Percentiles rank a stretch among this genome's conserved stretches.
These are phyloP conservation scores for Polytrichum formosum DNA, from an alignment of 225 moss, liverwort and hornwort genomes.

Conservation along the genomic window DNA sequence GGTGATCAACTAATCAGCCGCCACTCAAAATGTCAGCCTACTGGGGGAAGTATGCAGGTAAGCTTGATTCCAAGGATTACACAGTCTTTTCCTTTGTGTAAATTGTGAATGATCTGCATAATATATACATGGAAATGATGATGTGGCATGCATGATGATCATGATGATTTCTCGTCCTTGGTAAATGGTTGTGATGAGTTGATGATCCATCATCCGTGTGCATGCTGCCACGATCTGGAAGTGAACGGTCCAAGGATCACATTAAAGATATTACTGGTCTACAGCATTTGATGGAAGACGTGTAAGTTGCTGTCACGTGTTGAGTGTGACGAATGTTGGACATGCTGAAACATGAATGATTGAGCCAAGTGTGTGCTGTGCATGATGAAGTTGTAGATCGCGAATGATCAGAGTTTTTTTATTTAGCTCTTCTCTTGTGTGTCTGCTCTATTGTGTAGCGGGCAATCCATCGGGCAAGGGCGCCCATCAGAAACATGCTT, in stretches of 20 bases:
- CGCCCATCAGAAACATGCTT: slow-evolving; percentile 70
- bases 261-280: slow-evolving; percentile 1
- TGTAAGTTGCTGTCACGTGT: neutral
- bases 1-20: slow-evolving; percentile 2
- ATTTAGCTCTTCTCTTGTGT: slow-evolving; percentile 53
- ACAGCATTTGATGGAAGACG: neutral
- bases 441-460: slow-evolving; percentile 50
- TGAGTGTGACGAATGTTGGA: neutral
- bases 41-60: slow-evolving; percentile 69
- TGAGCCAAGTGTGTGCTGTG: neutral
- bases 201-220: neutral
- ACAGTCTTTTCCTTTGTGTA: neutral
- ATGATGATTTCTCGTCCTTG: no score
- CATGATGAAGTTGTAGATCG: neutral
- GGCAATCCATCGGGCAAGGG: slow-evolving; percentile 53
- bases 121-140: neutral
- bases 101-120: slow-evolving; percentile 2
- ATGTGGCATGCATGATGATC: neutral
- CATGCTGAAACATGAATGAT: neutral
- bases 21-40: slow-evolving; percentile 51
- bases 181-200: no score
- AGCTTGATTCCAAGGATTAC: neutral
- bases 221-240: neutral
- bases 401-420: slow-evolving; percentile 30
- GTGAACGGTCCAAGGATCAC: neutral